Base-by-base conservation (phyloP, 129 eudicot genomes). In the Chrysanthemum lavandulifolium region DNA sequence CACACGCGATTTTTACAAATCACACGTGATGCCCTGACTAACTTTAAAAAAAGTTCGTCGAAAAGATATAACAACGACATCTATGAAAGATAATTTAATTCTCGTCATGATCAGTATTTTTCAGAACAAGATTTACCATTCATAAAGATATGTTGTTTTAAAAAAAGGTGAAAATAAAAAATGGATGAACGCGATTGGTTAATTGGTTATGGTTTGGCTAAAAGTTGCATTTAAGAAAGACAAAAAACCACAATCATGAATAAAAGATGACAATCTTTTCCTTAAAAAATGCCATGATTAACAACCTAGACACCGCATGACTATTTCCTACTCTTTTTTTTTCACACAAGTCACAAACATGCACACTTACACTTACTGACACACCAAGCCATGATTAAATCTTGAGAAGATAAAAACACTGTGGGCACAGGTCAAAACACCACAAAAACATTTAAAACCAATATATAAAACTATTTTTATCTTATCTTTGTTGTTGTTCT, bases 401-500 rank as follows among this genome's bases (percentile, higher is more conserved):
- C 78, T 64, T 49, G 78, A 74, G 5, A 74, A 13, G 23, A 65
- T 31, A 19, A 74, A 53, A 6, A 23, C 47, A 40, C 11, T 53
- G 8, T 50, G 47, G 59, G 61, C 61, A 7, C 48, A 61, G 33
- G 65, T 74, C 65, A 74, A 64, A 74, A 40, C 9, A 6, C 7
- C 8, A 36, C 43, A 5, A 36, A 36, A 68, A 56, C 64, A 23
- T 23, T 23, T 23, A 0, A 40, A 76, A 45, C 4, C 68, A 68
- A 69, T 53, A 8, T 19, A 19, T 19, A 19, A 0, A 19, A 40
- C 47, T 40, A 40, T 40, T 40, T 40, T 53, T 53, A 12, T 65
- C 36, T 77, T 69, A 62, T 62, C n/a, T 43, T 13, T 15, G 40
- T 52, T 68, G 15, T 57, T 48, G 1, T 68, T 60, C 49, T 64